Evolutionary conservation across 371 early-diverging fungal genomes (phyloP), one percentile per base, ranked within the genome.

Genomic region (Sporodiniella umbellata): DNA sequence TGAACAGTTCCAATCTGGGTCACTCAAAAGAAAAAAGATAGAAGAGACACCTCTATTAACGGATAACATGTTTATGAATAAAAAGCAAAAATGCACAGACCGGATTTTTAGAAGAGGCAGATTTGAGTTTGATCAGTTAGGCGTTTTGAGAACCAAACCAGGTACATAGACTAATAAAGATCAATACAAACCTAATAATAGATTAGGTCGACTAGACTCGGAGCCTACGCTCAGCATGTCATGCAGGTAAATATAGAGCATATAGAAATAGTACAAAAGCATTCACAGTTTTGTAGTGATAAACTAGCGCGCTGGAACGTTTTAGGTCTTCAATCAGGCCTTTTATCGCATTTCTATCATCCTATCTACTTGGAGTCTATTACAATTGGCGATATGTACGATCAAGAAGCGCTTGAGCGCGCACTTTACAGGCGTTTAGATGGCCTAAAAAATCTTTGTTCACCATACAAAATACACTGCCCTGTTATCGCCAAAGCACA

Each of bases 301-400:
- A 94, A 94, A 64, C 69, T 94, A 6, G 90, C 91, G 3, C 81
- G 83, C 22, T 94, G 94, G 94, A 85, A 83, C 54, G 80, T 86
- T 15, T 66, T 92, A 19, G 94, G 93, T 0, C 55, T 90, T 4
- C 82, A 83, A 37, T 90, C 90, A 8, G 79, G 85, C 4, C 48
- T 91, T 12, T 62, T 94, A 2, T 70, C 82, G 1, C 33, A 54
- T 15, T 31, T 82, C 2, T 64, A 79, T 14, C 54, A 66, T 14
- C 92, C 94, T 0, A 61, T 94, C n/a, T 89, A 87, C 52, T 68
- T 94, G 1, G 42, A 64, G 1, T 73, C 85, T 0, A 60, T 94
- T 14, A 61, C 74, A 7, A 68, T 90, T 0, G 85, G 86, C 30
- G 92, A 89, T 23, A 51, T 83, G 58, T 89, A 72, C 60, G 84